phyloP scores from a whole-genome alignment of 345 rosid genomes.

The Citrus reticulata region DNA sequence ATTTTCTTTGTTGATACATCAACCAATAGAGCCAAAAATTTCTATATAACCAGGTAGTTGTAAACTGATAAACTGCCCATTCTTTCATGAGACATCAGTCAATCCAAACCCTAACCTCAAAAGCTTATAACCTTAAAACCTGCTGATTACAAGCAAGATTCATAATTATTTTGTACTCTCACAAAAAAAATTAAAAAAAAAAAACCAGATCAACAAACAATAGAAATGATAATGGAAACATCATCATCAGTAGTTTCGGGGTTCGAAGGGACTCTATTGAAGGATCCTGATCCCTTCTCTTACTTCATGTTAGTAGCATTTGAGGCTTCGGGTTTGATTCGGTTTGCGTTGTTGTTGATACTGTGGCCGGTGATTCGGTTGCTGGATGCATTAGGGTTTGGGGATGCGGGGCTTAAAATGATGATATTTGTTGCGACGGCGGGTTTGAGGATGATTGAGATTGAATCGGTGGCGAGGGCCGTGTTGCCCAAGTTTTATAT shows the following conservation, averaged over 20 bases:
- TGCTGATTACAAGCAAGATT: constrained; percentile 14
- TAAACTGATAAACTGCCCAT: constrained; percentile 62
- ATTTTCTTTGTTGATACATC: constrained; percentile 34
- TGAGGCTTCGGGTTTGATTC: constrained; percentile 76
- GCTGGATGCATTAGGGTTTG: constrained; percentile 45
- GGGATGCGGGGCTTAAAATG: constrained; percentile 47
- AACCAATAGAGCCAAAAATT: neutral
- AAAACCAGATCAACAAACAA: neutral
- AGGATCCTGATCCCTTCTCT: constrained; percentile 54
- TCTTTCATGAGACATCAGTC: constrained; percentile 31
- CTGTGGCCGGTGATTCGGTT: constrained; percentile 66
- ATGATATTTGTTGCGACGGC: constrained; percentile 67
- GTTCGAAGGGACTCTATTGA: constrained; percentile 72
- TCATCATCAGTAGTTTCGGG: constrained; percentile 65
- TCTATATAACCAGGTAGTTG: constrained; percentile 43
- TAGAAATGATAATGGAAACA: constrained; percentile 28
- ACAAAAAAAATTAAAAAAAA: neutral
- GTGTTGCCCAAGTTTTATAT: constrained; percentile 79
- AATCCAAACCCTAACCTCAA: constrained; percentile 34
- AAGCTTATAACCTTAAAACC: constrained; percentile 8
- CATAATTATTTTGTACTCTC: neutral
- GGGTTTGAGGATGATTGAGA: constrained; percentile 57
- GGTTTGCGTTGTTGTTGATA: constrained; percentile 54
- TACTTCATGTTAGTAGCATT: constrained; percentile 93
- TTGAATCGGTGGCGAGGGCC: constrained; percentile 79